Evolutionary conservation across 805 yeast species (phyloP), one percentile per base, ranked within the genome.

Genomic region (Saccharomyces paradoxus): DNA sequence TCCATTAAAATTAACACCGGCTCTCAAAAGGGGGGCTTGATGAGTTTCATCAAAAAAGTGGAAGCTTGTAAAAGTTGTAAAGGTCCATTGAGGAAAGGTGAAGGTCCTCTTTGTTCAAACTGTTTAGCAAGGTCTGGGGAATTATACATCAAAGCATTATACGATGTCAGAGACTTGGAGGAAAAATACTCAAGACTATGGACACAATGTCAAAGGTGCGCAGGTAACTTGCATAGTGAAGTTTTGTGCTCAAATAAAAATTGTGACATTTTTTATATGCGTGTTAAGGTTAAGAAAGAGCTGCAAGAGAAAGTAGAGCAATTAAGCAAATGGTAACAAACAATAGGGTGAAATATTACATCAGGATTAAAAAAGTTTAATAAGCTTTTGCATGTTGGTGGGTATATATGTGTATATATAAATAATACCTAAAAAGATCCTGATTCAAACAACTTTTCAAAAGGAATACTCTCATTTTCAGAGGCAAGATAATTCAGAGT

Each of bases 191-290:
- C 96, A 2, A 77, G 95, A 59, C 73, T 94, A 58, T 94, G 99
- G 99, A 92, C 98, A 0, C 96, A 94, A 67, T 95, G 99, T 69
- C 99, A 94, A 73, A 76, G 97, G 56, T 94, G 99, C 70, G 97
- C 95, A 63, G 98, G 98, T 0, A 87, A 94, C 27, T 74, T 95
- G 53, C 97, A 94, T 64, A 97, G 90, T 71, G 98, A 94, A 62
- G 98, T 94, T 3, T 75, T 92, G 26, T 94, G 99, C 70, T 84
- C 96, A 0, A 89, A 92, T 61, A 90, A 91, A 61, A 98, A 94
- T 70, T 94, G 99, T 73, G 97, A 97, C 1, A 94, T 94, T 41
- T 94, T 94, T 65, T 94, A 94, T 69, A 94, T 94, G 99, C 79
- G 99, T 65, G 91, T 73, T 46, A 75, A 75, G 56, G 75, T 74